Evolutionary conservation across 345 rosid genomes (phyloP).

Genomic region (Corymbia maculata): DNA sequence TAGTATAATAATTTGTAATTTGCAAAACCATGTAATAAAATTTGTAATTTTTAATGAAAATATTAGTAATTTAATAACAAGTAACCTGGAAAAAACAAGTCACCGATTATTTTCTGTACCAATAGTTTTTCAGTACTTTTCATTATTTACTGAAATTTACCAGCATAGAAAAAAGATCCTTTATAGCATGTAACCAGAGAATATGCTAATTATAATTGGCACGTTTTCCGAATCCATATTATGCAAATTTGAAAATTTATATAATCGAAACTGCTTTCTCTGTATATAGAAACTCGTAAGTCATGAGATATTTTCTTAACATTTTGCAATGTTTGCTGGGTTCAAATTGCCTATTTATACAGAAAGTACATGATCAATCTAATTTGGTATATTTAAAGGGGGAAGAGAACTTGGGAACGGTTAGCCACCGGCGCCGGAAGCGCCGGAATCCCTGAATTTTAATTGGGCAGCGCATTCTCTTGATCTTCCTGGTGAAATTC

Average conservation of each 20-base stretch:
- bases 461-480: conserved; percentile 43
- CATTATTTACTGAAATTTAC: neutral
- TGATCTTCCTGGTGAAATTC: conserved; percentile 40
- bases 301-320: neutral
- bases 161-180: neutral
- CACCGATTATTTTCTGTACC: neutral
- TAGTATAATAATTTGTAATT: neutral
- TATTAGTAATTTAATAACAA: neutral
- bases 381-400: conserved; percentile 36
- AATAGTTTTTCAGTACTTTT: neutral
- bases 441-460: conserved; percentile 56
- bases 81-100: neutral
- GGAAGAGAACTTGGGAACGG: conserved; percentile 45
- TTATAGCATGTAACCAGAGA: neutral
- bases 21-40: neutral
- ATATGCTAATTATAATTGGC: neutral
- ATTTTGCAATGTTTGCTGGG: neutral
- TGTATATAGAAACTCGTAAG: neutral
- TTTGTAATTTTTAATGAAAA: neutral
- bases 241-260: neutral
- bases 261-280: neutral
- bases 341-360: neutral
- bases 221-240: neutral
- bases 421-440: conserved; percentile 45
- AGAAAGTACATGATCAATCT: neutral